Conservation (phyloP, 176 grass and related monocot species). For the Phyllostachys edulis region DNA sequence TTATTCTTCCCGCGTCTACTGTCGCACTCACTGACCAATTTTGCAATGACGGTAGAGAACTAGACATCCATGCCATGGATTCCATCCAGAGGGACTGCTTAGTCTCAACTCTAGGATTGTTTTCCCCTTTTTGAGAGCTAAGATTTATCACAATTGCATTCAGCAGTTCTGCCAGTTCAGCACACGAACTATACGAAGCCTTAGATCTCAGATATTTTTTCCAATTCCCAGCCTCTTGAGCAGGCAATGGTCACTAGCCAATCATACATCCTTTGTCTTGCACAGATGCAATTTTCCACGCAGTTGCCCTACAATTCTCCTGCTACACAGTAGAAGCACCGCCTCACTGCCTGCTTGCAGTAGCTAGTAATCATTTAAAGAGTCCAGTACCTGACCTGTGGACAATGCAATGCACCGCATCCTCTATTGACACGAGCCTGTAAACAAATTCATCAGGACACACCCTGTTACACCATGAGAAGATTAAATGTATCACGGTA, state of each 20-base stretch:
- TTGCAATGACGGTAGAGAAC: neutral
- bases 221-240: neutral
- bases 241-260: neutral
- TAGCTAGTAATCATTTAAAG: neutral
- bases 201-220: constrained; percentile 30
- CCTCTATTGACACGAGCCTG: neutral
- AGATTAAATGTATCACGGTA: no score
- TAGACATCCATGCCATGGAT: neutral
- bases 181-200: neutral
- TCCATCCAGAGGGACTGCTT: neutral
- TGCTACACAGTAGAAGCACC: neutral
- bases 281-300: constrained; percentile 5
- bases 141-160: no score
- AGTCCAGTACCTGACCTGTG: neutral
- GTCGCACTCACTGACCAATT: neutral
- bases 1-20: neutral
- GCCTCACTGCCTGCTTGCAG: neutral
- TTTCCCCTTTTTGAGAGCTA: neutral
- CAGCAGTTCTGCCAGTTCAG: neutral
- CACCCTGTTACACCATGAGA: neutral
- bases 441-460: neutral
- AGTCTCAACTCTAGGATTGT: neutral
- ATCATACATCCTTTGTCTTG: neutral
- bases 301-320: neutral
- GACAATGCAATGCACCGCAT: neutral